Evolutionary conservation across 768 basidiomycete species (phyloP), one percentile per base, ranked within the genome.

Genomic region (Porpolomopsis calyptriformis): DNA sequence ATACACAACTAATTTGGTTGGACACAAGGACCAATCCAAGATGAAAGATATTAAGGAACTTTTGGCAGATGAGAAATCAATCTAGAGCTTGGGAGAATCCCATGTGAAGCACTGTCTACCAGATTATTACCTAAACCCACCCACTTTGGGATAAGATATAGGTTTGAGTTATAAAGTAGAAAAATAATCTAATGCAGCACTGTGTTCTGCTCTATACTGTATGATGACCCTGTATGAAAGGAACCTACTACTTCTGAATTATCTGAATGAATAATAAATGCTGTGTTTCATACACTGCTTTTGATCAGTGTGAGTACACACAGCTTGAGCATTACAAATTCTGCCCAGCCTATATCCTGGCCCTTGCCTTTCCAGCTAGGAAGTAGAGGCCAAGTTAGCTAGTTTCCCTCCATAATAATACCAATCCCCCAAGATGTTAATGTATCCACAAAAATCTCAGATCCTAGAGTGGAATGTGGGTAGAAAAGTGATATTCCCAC

Each of bases 401-500:
- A 64, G 0, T 12, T 12, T 3, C 39, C 40, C 2, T 54, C 40
- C 1, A 55, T 8, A 0, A 59, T 12, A 2, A 65, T 11, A 6
- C 64, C 60, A 4, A 64, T 60, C 4, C 62, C 62, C 49, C 53
- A 64, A n/a, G n/a, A n/a, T n/a, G n/a, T n/a, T n/a, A n/a, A n/a
- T n/a, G 4, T 64, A 1, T 66, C 64, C n/a, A 67, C 67, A 1
- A 55, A 53, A 45, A 67, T 67, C 39, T 50, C 46, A 40, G 67
- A n/a, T n/a, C n/a, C n/a, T n/a, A n/a, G n/a, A n/a, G n/a, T n/a
- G n/a, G n/a, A n/a, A n/a, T n/a, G n/a, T n/a, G n/a, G n/a, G n/a
- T n/a, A n/a, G n/a, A n/a, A n/a, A n/a, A n/a, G n/a, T n/a, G n/a
- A n/a, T n/a, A n/a, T n/a, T n/a, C n/a, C n/a, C n/a, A n/a, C n/a